phyloP scores from a whole-genome alignment of 1,284 basidiomycete genomes.

The Vanrija sp. region DNA sequence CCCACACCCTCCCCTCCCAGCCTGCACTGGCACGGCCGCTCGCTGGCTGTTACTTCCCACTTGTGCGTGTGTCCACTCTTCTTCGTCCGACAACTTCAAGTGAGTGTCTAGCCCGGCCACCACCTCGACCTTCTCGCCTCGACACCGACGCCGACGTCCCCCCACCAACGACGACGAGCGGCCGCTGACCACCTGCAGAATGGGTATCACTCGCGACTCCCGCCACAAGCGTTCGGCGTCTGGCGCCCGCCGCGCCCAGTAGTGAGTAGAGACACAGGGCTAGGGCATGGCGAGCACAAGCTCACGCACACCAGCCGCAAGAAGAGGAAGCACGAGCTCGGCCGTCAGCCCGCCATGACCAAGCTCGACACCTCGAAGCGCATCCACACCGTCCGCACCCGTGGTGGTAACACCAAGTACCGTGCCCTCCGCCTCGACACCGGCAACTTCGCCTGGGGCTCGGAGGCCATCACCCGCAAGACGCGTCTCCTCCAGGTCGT shows the following conservation, averaged over 20 bases:
- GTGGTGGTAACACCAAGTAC: conserved; percentile 89
- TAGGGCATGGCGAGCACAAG: not conserved
- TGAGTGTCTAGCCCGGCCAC: not conserved
- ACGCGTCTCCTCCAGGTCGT: conserved; percentile 92
- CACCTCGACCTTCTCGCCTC: not conserved
- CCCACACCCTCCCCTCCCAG: no score
- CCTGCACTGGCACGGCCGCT: no score
- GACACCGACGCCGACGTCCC: not conserved
- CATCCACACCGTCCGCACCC: conserved; percentile 84
- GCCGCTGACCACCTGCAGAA: not conserved
- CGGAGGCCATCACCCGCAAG: conserved; percentile 86
- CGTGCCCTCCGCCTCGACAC: conserved; percentile 88
- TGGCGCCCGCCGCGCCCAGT: conserved; percentile 85
- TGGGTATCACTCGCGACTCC: conserved; percentile 71
- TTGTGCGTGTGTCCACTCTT: not conserved
- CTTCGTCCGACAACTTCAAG: conserved; percentile 3
- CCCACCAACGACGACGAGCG: not conserved
- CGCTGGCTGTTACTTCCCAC: no score
- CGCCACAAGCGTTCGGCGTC: conserved; percentile 91
- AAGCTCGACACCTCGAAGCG: conserved; percentile 85
- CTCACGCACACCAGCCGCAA: conserved; percentile 59
- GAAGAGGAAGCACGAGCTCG: conserved; percentile 98
- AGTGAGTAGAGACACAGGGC: conserved; percentile 21
- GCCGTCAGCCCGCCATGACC: conserved; percentile 91
- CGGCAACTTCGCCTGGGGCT: conserved; percentile 96